Conservation (phyloP, 768 basidiomycete species). For the Leccinum arenicola region DNA sequence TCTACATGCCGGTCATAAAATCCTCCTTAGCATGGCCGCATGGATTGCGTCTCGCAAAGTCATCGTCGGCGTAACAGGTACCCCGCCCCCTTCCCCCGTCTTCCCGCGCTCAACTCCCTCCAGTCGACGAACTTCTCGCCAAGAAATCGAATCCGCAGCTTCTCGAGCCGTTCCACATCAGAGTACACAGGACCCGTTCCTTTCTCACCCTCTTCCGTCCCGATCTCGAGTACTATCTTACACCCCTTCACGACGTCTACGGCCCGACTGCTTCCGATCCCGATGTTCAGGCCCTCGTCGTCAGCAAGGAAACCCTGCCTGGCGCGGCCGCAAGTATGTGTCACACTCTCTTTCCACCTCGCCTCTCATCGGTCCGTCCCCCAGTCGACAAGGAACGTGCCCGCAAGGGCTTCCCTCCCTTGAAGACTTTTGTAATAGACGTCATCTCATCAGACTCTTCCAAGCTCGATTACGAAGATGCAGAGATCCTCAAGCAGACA, state of each 20-base stretch:
- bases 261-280: constrained; percentile 89
- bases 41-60: constrained; percentile 78
- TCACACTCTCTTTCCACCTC: constrained; percentile 9
- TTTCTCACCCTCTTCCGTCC: constrained; percentile 76
- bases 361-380: not conserved
- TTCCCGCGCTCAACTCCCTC: constrained; percentile 13
- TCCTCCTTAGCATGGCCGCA: constrained; percentile 88
- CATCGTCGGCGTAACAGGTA: constrained; percentile 88
- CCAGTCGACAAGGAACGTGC: constrained; percentile 64
- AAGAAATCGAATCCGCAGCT: constrained; percentile 71
- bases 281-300: constrained; percentile 88
- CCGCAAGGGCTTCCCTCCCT: constrained; percentile 52
- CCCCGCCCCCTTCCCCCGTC: constrained; percentile 16
- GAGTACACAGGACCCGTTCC: constrained; percentile 54
- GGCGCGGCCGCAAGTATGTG: constrained; percentile 70
- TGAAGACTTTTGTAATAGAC: constrained; percentile 78
- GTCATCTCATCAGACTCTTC: constrained; percentile 74
- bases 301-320: constrained; percentile 81
- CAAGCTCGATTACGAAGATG: constrained; percentile 62
- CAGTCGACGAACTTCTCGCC: constrained; percentile 67
- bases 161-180: constrained; percentile 56
- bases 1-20: constrained; percentile 95
- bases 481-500: constrained; percentile 62
- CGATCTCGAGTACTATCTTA: constrained; percentile 60
- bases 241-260: constrained; percentile 79